Percentiles rank a stretch among this genome's conserved stretches.
These are phyloP conservation scores for Telopea speciosissima DNA, from an alignment of 177 flowering plant species.

Conservation along the genomic window DNA sequence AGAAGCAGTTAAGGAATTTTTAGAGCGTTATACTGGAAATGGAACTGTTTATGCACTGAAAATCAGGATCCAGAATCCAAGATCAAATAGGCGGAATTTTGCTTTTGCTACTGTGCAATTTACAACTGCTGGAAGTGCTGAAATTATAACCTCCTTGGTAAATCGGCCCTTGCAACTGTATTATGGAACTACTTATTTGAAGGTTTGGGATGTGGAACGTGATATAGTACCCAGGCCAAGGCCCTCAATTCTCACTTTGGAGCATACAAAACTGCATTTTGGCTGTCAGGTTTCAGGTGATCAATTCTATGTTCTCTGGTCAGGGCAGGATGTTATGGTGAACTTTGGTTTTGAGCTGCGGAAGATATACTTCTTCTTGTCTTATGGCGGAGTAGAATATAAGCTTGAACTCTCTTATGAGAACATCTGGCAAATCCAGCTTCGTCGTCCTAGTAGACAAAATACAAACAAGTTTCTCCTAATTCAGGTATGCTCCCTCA, in stretches of 20 bases:
- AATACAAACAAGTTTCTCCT: neutral
- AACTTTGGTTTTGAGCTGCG: neutral
- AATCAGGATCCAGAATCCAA: slow-evolving; percentile 24
- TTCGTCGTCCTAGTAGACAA: neutral
- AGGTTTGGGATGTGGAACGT: slow-evolving; percentile 24
- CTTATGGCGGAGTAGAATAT: neutral
- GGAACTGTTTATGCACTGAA: slow-evolving; percentile 46
- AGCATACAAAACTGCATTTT: slow-evolving; percentile 8
- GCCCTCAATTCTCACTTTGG: slow-evolving; percentile 25
- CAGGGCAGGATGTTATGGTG: neutral
- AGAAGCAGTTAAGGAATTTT: slow-evolving; percentile 27
- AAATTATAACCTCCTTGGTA: slow-evolving; percentile 22
- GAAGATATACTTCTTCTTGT: neutral
- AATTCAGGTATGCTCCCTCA: neutral
- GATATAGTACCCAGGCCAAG: slow-evolving; percentile 48
- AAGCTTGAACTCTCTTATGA: neutral
- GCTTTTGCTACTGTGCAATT: slow-evolving; percentile 53
- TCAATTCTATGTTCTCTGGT: neutral
- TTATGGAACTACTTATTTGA: slow-evolving; percentile 36
- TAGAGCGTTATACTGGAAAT: slow-evolving; percentile 41
- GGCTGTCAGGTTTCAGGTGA: neutral
- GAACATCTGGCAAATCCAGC: neutral
- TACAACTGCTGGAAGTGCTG: slow-evolving; percentile 17
- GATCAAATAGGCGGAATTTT: slow-evolving; percentile 7
- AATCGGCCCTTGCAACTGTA: slow-evolving; percentile 17